These are phyloP conservation scores for Scleroderma bovista DNA, from an alignment of 768 basidiomycete species.

Conservation along the genomic window DNA sequence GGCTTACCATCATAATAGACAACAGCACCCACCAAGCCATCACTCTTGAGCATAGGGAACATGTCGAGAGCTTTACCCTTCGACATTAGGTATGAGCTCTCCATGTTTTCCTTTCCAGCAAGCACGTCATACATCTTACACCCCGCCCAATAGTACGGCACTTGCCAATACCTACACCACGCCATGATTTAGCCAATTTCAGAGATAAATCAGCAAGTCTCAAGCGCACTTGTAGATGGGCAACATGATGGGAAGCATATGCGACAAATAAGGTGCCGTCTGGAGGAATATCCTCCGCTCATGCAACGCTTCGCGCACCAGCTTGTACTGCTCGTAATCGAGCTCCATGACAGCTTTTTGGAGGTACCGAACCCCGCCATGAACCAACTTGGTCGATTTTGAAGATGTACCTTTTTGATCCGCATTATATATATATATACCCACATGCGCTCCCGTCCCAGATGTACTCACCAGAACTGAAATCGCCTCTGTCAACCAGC, in stretches of 20 bases:
- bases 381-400: conserved; percentile 97
- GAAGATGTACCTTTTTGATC: conserved; percentile 73
- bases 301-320: conserved; percentile 91
- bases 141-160: conserved; percentile 93
- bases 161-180: conserved; percentile 77
- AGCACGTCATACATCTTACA: conserved; percentile 96
- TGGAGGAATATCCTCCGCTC: conserved; percentile 92
- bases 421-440: background rate
- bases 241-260: conserved; percentile 95
- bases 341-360: conserved; percentile 95
- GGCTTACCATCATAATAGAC: conserved; percentile 92
- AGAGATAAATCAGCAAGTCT: background rate
- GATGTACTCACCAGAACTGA: conserved; percentile 64
- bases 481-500: conserved; percentile 90
- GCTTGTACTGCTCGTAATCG: conserved; percentile 95
- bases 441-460: background rate
- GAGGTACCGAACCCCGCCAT: conserved; percentile 95
- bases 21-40: conserved; percentile 89
- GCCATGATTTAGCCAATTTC: conserved; percentile 6
- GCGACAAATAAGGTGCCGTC: conserved; percentile 89
- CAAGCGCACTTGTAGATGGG: conserved; percentile 82
- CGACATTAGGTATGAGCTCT: conserved; percentile 90
- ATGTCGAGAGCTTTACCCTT: conserved; percentile 89
- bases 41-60: conserved; percentile 93
- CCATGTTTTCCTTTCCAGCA: conserved; percentile 97